Percentiles rank a stretch among this genome's conserved stretches.
Conservation (phyloP, 371 early-diverging fungal species). For the Mucor circinelloides region DNA sequence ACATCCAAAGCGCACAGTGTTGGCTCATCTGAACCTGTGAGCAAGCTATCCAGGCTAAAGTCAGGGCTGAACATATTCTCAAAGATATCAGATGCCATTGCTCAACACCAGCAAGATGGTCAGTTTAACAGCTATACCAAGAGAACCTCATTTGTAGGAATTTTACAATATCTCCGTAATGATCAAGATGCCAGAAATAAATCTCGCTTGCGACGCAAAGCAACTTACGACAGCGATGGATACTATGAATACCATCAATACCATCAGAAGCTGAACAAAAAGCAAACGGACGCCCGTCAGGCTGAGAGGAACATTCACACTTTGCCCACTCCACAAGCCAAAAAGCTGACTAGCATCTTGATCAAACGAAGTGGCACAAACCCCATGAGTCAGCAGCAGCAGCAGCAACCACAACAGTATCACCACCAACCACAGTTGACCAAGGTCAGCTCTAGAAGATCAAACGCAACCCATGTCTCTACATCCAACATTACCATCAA, state of each 20-base stretch:
- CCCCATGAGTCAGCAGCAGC: background rate
- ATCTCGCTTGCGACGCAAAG: conserved; percentile 3
- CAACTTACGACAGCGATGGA: conserved; percentile 10
- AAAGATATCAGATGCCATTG: conserved; percentile 11
- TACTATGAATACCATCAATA: conserved; percentile 16
- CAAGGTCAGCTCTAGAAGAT: conserved; percentile 5
- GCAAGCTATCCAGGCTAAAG: conserved; percentile 31
- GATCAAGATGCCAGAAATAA: conserved; percentile 1
- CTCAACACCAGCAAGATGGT: conserved; percentile 4
- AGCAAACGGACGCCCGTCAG: background rate
- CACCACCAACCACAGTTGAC: background rate
- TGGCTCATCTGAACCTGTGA: conserved; percentile 4
- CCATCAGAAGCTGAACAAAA: background rate
- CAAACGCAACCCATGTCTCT: conserved; percentile 33
- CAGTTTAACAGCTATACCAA: conserved; percentile 1
- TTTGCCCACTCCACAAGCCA: conserved; percentile 1
- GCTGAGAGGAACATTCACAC: conserved; percentile 11
- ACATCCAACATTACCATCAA: conserved; percentile 47
- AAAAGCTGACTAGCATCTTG: conserved; percentile 10
- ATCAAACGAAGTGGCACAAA: conserved; percentile 11
- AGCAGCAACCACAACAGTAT: background rate
- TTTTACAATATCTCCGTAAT: conserved; percentile 20
- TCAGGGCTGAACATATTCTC: conserved; percentile 23
- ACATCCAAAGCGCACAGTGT: conserved; percentile 13
- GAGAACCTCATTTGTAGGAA: conserved; percentile 6